Evolutionary conservation across 139 green algal genomes (phyloP).

Genomic region (Trebouxia sp.): DNA sequence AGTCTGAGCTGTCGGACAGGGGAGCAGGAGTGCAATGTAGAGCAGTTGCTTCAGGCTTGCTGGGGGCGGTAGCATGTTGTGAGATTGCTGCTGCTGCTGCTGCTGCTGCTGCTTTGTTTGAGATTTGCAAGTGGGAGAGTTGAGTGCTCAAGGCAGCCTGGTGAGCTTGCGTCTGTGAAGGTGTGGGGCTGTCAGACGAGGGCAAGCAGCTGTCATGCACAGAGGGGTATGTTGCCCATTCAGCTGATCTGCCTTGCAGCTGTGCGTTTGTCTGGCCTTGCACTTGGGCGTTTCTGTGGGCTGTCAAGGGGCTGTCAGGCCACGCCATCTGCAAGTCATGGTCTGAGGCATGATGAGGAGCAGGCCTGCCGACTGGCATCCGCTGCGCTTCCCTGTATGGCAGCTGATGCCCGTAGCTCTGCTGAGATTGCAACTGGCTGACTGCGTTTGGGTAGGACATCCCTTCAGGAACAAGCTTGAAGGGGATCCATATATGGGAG

Average conservation of each 20-base stretch:
- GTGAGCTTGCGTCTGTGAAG: background rate
- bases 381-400: background rate
- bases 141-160: background rate
- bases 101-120: background rate
- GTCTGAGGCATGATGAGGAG: background rate
- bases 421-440: background rate
- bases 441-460: background rate
- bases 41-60: background rate
- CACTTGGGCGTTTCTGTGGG: background rate
- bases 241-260: constrained; percentile 1
- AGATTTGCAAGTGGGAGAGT: background rate
- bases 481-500: background rate
- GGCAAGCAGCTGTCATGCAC: too few relatives aligned
- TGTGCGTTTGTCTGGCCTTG: background rate
- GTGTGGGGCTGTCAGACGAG: background rate
- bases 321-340: background rate
- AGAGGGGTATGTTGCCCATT: too few relatives aligned
- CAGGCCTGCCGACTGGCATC: background rate
- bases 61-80: background rate
- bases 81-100: background rate
- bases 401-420: background rate
- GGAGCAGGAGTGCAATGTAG: background rate
- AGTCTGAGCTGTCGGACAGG: background rate
- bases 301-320: background rate
- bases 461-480: background rate